Evolutionary conservation across 2,329 filamentous ascomycete genomes (phyloP).

Genomic region (Cercospora beticola): DNA sequence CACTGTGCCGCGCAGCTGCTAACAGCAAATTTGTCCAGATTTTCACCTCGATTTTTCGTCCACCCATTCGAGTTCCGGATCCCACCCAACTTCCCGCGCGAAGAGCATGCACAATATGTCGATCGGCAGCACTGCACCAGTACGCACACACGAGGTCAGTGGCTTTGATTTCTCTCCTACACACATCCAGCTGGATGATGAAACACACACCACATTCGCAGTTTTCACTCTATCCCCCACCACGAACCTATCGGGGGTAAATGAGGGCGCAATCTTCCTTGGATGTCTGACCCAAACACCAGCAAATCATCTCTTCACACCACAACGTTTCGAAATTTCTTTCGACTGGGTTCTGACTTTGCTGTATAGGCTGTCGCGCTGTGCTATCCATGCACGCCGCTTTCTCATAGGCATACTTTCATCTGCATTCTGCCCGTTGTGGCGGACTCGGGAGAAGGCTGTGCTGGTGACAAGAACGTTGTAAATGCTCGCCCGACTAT

Average conservation of each 20-base stretch:
- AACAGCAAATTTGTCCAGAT: background rate
- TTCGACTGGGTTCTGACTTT: background rate
- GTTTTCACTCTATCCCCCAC: conserved; percentile 68
- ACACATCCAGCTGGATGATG: conserved; percentile 34
- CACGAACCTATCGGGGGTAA: conserved; percentile 42
- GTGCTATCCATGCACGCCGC: background rate
- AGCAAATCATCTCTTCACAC: conserved; percentile 10
- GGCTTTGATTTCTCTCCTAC: background rate
- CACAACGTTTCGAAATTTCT: background rate
- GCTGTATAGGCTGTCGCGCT: background rate
- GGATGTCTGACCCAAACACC: conserved; percentile 40
- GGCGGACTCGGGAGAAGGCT: conserved; percentile 5
- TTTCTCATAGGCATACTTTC: conserved; percentile 1
- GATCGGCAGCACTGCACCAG: background rate
- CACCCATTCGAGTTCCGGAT: background rate
- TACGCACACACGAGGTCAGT: background rate
- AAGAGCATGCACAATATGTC: background rate
- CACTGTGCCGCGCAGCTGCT: conserved; percentile 8
- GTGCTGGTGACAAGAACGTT: background rate
- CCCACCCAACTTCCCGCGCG: background rate
- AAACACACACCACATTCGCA: conserved; percentile 71
- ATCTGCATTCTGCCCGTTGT: conserved; percentile 1
- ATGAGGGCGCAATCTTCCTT: conserved; percentile 44
- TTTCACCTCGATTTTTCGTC: background rate
- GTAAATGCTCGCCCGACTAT: background rate